These are phyloP conservation scores for Camptophora hylomeconis DNA, from an alignment of 2,329 filamentous ascomycete species.

Conservation along the genomic window DNA sequence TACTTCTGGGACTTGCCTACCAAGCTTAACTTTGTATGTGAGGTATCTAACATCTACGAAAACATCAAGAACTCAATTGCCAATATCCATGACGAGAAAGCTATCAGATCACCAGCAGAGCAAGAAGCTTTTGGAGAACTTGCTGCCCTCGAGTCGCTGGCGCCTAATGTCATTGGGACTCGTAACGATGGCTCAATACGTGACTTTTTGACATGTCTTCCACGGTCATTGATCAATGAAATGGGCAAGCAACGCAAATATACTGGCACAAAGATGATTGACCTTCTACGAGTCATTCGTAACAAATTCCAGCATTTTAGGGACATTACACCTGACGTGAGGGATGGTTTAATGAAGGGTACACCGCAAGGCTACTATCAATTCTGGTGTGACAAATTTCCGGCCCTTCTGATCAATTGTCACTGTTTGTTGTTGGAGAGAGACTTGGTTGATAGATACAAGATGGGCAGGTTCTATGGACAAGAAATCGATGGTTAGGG, in stretches of 20 bases:
- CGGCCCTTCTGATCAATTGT: conserved; percentile 62
- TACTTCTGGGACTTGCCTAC: conserved; percentile 95
- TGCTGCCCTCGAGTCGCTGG: conserved; percentile 39
- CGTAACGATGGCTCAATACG: conserved; percentile 39
- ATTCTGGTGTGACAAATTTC: conserved; percentile 75
- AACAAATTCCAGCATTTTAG: conserved; percentile 99
- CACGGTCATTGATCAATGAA: conserved; percentile 72
- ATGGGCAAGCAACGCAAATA: conserved; percentile 94
- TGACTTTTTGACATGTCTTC: conserved; percentile 68
- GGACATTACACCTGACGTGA: conserved; percentile 76
- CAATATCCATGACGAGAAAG: conserved; percentile 15
- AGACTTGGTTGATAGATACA: conserved; percentile 43
- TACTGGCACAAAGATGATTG: conserved; percentile 67
- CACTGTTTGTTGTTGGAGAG: conserved; percentile 61
- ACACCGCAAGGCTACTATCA: conserved; percentile 56
- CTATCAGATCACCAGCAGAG: conserved; percentile 11
- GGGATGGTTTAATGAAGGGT: conserved; percentile 26
- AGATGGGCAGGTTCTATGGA: conserved; percentile 63
- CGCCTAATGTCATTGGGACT: conserved; percentile 29
- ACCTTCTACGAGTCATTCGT: conserved; percentile 73
- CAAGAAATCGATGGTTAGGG: too few species aligned
- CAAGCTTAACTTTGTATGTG: conserved; percentile 81
- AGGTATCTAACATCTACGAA: conserved; percentile 93
- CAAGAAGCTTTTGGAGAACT: conserved; percentile 25
- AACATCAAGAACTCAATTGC: conserved; percentile 48